Percentiles rank a stretch among this genome's conserved stretches.
These are phyloP conservation scores for Hanseniaspora osmophila DNA, from an alignment of 805 yeast genomes.

Conservation along the genomic window DNA sequence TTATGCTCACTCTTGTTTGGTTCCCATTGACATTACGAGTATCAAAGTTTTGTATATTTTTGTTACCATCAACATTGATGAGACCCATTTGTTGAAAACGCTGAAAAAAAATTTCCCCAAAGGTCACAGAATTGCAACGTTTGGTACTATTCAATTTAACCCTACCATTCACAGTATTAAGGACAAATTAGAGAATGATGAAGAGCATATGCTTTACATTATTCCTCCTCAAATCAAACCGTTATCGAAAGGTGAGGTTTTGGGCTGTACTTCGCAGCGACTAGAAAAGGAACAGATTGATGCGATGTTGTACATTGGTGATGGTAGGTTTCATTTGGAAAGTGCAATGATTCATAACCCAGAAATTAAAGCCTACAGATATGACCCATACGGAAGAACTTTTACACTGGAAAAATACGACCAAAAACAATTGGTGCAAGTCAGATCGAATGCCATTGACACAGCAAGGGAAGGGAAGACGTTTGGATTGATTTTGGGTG, in stretches of 20 bases:
- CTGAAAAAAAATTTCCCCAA: constrained; percentile 50
- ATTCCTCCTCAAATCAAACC: constrained; percentile 88
- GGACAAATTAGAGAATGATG: constrained; percentile 39
- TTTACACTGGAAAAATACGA: constrained; percentile 83
- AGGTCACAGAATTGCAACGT: constrained; percentile 62
- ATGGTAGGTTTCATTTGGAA: constrained; percentile 91
- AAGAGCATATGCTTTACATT: constrained; percentile 36
- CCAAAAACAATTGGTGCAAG: constrained; percentile 63
- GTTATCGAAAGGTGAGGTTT: constrained; percentile 84
- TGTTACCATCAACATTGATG: constrained; percentile 85
- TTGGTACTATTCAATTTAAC: constrained; percentile 94
- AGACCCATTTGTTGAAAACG: constrained; percentile 65
- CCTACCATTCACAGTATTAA: constrained; percentile 78
- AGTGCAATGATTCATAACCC: constrained; percentile 97
- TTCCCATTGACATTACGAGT: constrained; percentile 82
- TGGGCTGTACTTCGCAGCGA: constrained; percentile 89
- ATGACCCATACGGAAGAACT: constrained; percentile 88
- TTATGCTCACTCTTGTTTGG: constrained; percentile 93
- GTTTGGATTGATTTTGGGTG: constrained; percentile 80
- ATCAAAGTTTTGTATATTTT: constrained; percentile 90
- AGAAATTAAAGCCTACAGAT: constrained; percentile 75
- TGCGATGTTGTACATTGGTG: constrained; percentile 87
- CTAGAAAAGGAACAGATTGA: constrained; percentile 48
- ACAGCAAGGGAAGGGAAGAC: constrained; percentile 46
- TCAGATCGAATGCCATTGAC: constrained; percentile 60